Evolutionary conservation across 345 rosid species (phyloP).

Genomic region (Eucalyptus erythrocorys): DNA sequence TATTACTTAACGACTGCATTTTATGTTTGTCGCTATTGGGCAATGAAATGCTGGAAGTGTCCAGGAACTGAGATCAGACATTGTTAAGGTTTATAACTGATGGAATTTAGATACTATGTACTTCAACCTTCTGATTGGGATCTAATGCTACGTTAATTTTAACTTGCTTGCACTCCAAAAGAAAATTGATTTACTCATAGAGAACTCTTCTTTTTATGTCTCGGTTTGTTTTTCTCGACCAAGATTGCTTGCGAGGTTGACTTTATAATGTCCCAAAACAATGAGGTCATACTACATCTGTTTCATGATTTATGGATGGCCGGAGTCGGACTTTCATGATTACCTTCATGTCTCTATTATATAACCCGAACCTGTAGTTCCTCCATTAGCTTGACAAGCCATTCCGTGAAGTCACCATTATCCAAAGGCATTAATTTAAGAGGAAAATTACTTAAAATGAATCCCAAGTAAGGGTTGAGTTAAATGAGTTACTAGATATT

Average conservation of each 20-base stretch:
- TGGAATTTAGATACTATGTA: neutral
- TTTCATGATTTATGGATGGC: neutral
- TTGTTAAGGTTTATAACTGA: too few species aligned
- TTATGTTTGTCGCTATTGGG: too few species aligned
- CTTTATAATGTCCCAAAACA: too few species aligned
- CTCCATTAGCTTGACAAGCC: neutral
- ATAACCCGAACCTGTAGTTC: neutral
- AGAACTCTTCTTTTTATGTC: neutral
- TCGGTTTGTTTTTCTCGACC: neutral
- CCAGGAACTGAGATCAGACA: too few species aligned
- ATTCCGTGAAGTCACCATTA: neutral
- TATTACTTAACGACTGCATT: too few species aligned
- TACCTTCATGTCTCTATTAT: too few species aligned
- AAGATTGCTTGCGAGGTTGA: neutral
- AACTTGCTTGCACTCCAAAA: neutral
- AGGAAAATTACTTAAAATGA: too few species aligned
- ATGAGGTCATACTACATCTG: too few species aligned
- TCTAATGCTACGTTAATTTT: neutral
- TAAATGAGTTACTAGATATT: too few species aligned
- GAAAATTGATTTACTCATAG: neutral
- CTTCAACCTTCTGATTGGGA: neutral
- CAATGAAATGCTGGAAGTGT: neutral
- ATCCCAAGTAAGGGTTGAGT: fast-evolving
- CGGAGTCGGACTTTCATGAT: neutral
- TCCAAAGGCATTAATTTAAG: neutral